Evolutionary conservation across 495 filamentous ascomycete species (phyloP), one percentile per base, ranked within the genome.

Genomic region (Neurospora terricola): DNA sequence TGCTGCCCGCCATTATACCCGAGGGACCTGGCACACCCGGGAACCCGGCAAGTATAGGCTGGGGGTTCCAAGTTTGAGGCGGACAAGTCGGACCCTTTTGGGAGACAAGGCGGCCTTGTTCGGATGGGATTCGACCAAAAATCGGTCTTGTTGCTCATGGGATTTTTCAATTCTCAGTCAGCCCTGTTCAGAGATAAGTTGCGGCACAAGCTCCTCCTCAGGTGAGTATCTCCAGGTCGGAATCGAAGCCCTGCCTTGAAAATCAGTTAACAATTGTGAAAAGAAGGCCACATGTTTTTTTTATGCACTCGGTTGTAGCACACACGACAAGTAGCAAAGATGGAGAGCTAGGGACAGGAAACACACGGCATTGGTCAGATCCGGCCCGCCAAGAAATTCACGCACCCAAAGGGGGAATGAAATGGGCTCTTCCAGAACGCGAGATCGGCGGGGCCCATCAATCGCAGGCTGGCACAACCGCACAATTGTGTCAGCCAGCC

Each of bases 381-480:
- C 21, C n/a, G 45, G 43, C 11, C 21, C 5, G 45, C 45, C 45
- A 34, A 34, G 4, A 54, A 54, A 54, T 54, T 30, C 54, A 30
- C 54, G 23, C 54, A 62, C 5, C 12, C 54, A 27, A 59, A 59
- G 62, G 48, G 38, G 71, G 69, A 43, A 34, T 69, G 69, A 71
- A 74, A 75, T 75, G 39, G 77, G 71, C 75, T 72, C 62, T 72
- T 78, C 77, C 70, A 76, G 77, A 78, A 73, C 77, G n/a, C 14
- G 9, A 59, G 73, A 73, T 73, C 69, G 72, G 38, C 72, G 34
- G 69, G 23, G 48, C 42, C 62, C 68, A 40, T 37, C 69, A 27
- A n/a, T 38, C 27, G 21, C 23, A 23, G 6, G 37, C 39, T 68
- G 70, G 43, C 27, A 62, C 23, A 59, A 48, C 34, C 59, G 40